phyloP scores from a whole-genome alignment of 31 red algal species.

The Porphyra umbilicalis region DNA sequence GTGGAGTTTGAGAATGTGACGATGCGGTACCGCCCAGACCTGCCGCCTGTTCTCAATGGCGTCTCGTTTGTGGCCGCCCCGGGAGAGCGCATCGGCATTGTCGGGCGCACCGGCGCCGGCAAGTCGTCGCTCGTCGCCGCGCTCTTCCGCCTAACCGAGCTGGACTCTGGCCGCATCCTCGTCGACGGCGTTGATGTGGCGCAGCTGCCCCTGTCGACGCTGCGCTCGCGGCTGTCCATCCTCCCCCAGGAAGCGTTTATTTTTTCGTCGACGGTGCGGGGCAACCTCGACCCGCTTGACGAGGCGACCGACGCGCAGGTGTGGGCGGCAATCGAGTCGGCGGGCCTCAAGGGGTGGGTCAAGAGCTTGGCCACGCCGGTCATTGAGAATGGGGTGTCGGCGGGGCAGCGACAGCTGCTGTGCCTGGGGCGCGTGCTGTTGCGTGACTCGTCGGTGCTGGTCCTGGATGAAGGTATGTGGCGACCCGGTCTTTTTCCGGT shows the following conservation, averaged over 20 bases:
- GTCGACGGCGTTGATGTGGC: slow-evolving; percentile 83
- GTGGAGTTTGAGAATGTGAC: slow-evolving; percentile 71
- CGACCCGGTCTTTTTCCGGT: no score
- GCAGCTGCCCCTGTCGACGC: slow-evolving; percentile 40
- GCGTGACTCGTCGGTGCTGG: slow-evolving; percentile 67
- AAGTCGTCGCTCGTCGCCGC: slow-evolving; percentile 79
- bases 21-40: slow-evolving; percentile 91
- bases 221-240: slow-evolving; percentile 75
- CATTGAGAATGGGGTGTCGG: slow-evolving; percentile 77
- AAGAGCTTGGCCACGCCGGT: slow-evolving; percentile 55
- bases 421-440: slow-evolving; percentile 87
- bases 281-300: slow-evolving; percentile 92
- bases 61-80: slow-evolving; percentile 61
- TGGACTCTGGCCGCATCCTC: slow-evolving; percentile 45
- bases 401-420: slow-evolving; percentile 94
- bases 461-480: slow-evolving; percentile 97
- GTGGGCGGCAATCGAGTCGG: slow-evolving; percentile 52
- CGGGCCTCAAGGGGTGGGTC: slow-evolving; percentile 54
- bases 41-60: slow-evolving; percentile 50
- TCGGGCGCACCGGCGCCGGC: slow-evolving; percentile 96
- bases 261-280: slow-evolving; percentile 88
- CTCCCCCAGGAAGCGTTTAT: slow-evolving; percentile 92
- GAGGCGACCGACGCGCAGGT: slow-evolving; percentile 57
- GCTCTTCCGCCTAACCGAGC: slow-evolving; percentile 87
- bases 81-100: slow-evolving; percentile 88